Evolutionary conservation across 441 rosid genomes (phyloP), one percentile per base, ranked within the genome.

Genomic region (Raphanus hybrid): DNA sequence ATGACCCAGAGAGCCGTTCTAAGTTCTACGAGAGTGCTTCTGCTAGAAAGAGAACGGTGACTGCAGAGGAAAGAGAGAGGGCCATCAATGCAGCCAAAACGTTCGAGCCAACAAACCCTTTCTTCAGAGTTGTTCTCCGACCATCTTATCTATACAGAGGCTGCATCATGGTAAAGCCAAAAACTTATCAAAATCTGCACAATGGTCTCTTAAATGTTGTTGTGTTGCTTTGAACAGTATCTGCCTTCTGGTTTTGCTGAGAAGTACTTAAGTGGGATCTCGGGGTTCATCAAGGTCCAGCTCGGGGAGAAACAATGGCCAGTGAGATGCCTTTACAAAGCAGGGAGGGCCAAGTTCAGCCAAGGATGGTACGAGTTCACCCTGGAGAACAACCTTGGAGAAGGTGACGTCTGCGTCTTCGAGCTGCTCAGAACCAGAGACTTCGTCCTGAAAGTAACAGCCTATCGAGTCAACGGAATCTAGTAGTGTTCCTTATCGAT

Each of bases 321-420:
- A 0, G 99, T 93, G 14, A 89, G 98, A 34, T 92, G 97, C 78
- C 93, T 90, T 18, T 91, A 92, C 73, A 90, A 79, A 85, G 96
- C 92, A 29, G 98, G 99, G 50, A 85, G 91, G 85, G 98, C 97
- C 55, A 96, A 96, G 78, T 82, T 96, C 71, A 93, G 97, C 78
- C 97, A 86, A 81, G 99, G 99, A 67, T 96, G 99, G 98, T 92
- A 90, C 32, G 97, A 93, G 76, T 96, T 96, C 83, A 81, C 96
- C 0, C 74, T 88, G 83, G 97, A 93, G 84, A 96, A 96, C 75
- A 89, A 90, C 67, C 69, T 96, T 82, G 98, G 96, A 72, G 98
- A 93, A 86, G 99, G 99, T 20, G 99, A 96, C 81, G 98, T 96
- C 12, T 92, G 98, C 16, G 84, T 93, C 72, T 91, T 96, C 29